phyloP scores from a whole-genome alignment of 257 asterid genomes.

The Plantago ovata region DNA sequence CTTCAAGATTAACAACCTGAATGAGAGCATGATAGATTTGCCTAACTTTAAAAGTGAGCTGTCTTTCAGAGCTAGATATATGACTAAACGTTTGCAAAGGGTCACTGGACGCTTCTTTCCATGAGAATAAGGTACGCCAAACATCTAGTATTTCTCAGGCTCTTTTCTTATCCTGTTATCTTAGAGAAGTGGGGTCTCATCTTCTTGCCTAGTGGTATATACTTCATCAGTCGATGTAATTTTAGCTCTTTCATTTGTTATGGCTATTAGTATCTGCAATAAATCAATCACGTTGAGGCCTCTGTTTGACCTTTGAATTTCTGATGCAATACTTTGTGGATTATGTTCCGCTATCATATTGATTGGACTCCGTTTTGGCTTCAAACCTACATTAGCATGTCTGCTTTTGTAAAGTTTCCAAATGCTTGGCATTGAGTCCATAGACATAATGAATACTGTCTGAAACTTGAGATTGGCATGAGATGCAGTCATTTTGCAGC shows the following conservation, averaged over 20 bases:
- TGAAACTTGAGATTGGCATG: not conserved
- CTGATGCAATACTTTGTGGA: no score
- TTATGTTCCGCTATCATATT: not conserved
- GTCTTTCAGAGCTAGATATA: constrained; percentile 31
- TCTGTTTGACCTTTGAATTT: no score
- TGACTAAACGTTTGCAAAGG: constrained; percentile 37
- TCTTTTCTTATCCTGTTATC: constrained; percentile 8
- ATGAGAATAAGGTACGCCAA: constrained; percentile 39
- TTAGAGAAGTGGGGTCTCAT: not conserved
- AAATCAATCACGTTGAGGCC: no score
- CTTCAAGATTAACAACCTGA: constrained; percentile 23
- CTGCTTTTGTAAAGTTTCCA: not conserved
- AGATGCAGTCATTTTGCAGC: not conserved
- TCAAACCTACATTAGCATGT: no score
- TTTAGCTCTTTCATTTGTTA: no score
- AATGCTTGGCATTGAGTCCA: not conserved
- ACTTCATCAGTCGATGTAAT: no score
- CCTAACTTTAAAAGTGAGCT: constrained; percentile 33
- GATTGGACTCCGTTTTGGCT: not conserved
- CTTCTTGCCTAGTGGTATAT: not conserved
- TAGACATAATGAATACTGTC: not conserved
- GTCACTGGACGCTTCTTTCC: constrained; percentile 32
- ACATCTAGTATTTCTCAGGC: not conserved
- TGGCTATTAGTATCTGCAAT: no score
- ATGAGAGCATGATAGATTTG: constrained; percentile 29